Base-by-base conservation (phyloP, 2,329 filamentous ascomycete species). In the Fusarium sp. region DNA sequence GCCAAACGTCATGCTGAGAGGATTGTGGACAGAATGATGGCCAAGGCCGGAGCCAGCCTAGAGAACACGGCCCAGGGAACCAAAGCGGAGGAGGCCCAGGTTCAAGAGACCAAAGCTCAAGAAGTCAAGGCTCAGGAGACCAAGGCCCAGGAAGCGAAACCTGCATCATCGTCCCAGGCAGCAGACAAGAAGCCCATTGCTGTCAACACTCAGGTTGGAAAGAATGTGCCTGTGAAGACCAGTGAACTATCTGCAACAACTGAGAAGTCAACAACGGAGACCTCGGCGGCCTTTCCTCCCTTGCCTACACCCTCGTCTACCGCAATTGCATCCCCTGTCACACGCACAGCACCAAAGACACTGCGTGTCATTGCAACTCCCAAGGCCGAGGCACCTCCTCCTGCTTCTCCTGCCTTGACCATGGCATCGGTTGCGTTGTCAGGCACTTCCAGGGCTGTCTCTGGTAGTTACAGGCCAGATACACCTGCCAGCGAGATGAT, bases 401-500 rank as follows among this genome's bases (percentile, higher is more conserved):
- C 79, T 47, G 73, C 80, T 10, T 82, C 82, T 9, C 81, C 79
- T 9, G 77, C 76, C 7, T 65, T 77, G 50, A 78, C 77, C 10
- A 67, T 75, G 71, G 77, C 81, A 13, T 82, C 82, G 7, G 72
- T 79, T 21, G 76, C 78, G 21, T 69, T 79, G 54, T 73, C 79
- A 42, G 68, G 75, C 40, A 64, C 73, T n/a, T 80, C 80, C 16
- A 79, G 81, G 59, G 78, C 75, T 5, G 67, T 81, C 28, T 81
- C 80, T 21, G 60, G 69, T 16, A 79, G 75, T 10, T 79, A 92
- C 64, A 85, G 88, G 11, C 92, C 93, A n/a, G 90, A 90, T 33
- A 95, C 93, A 2, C 93, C 93, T 0, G 88, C 85, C 3, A 95
- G 92, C 78, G 93, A 95, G 77, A 85, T 90, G 63, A 86, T 94